Percentiles rank a stretch among this genome's conserved stretches.
Conservation (phyloP, 2,329 filamentous ascomycete genomes). For the Colletotrichum liriopes region DNA sequence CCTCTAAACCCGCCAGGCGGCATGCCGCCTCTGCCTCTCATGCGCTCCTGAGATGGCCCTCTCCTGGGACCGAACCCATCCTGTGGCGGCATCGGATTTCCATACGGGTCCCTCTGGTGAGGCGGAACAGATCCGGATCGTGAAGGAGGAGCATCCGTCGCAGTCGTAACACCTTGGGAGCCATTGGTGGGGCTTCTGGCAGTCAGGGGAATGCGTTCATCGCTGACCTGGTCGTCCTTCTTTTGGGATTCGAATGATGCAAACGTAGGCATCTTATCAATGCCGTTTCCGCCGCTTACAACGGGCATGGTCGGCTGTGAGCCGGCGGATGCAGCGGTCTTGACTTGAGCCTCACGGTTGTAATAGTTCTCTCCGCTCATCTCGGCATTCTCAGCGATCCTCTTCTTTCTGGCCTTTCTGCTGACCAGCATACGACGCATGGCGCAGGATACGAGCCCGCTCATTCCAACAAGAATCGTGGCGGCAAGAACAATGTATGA, state of each 20-base stretch:
- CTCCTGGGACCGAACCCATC: constrained; percentile 65
- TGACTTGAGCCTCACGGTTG: constrained; percentile 74
- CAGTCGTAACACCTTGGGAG: constrained; percentile 63
- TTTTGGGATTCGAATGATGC: constrained; percentile 77
- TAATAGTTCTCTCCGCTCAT: constrained; percentile 98
- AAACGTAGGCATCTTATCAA: constrained; percentile 69
- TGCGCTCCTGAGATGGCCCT: constrained; percentile 63
- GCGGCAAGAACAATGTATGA: constrained; percentile 94
- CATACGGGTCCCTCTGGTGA: constrained; percentile 72
- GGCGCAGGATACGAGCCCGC: constrained; percentile 89
- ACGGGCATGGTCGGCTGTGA: constrained; percentile 73
- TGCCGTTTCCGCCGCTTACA: constrained; percentile 69
- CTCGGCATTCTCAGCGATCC: constrained; percentile 93
- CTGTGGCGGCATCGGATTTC: constrained; percentile 66
- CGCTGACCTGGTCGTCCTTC: constrained; percentile 73
- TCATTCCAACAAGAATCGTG: constrained; percentile 86
- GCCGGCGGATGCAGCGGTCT: constrained; percentile 59
- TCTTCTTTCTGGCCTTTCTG: constrained; percentile 92
- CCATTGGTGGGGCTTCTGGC: constrained; percentile 73
- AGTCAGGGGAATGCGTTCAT: constrained; percentile 81
- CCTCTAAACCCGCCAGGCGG: constrained; percentile 61
- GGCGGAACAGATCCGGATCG: constrained; percentile 58
- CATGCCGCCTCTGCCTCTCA: constrained; percentile 68
- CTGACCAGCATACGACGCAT: constrained; percentile 95
- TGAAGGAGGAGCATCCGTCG: constrained; percentile 54